Percentiles rank a stretch among this genome's conserved stretches.
Evolutionary conservation across 2,329 filamentous ascomycete species (phyloP).

Genomic region (Paecilomyces niveus): DNA sequence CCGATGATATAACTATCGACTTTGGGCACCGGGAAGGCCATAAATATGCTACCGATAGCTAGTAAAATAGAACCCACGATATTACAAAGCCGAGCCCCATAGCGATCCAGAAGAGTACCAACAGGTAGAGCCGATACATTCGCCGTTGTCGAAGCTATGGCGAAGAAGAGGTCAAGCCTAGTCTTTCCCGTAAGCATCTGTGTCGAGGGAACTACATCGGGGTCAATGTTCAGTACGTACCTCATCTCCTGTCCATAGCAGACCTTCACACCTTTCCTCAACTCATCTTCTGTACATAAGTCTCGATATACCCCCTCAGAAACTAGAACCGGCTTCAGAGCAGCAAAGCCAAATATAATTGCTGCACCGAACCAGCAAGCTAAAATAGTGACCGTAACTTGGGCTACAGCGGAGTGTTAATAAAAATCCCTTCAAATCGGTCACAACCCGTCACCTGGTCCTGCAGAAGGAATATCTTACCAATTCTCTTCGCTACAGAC

Average conservation of each 20-base stretch:
- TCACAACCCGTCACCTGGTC: not conserved
- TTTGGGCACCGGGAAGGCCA: conserved; percentile 53
- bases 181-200: conserved; percentile 3
- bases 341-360: conserved; percentile 76
- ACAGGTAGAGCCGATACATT: conserved; percentile 81
- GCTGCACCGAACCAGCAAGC: conserved; percentile 72
- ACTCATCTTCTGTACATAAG: conserved; percentile 49
- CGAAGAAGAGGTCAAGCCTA: conserved; percentile 82
- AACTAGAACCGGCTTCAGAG: conserved; percentile 73
- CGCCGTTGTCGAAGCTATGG: conserved; percentile 76
- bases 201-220: not conserved
- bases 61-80: conserved; percentile 62
- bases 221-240: conserved; percentile 15
- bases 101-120: conserved; percentile 75
- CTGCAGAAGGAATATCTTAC: conserved; percentile 9
- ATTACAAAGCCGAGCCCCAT: conserved; percentile 71
- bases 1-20: conserved; percentile 70
- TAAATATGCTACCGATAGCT: conserved; percentile 58
- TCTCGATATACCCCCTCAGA: conserved; percentile 65
- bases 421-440: not conserved
- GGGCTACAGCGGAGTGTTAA: conserved; percentile 32
- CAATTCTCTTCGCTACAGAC: conserved; percentile 28
- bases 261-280: conserved; percentile 41
- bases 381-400: conserved; percentile 59
- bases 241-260: conserved; percentile 52